Evolutionary conservation across 306 rosid genomes (phyloP).

Genomic region (Pterocarpus santalinus): DNA sequence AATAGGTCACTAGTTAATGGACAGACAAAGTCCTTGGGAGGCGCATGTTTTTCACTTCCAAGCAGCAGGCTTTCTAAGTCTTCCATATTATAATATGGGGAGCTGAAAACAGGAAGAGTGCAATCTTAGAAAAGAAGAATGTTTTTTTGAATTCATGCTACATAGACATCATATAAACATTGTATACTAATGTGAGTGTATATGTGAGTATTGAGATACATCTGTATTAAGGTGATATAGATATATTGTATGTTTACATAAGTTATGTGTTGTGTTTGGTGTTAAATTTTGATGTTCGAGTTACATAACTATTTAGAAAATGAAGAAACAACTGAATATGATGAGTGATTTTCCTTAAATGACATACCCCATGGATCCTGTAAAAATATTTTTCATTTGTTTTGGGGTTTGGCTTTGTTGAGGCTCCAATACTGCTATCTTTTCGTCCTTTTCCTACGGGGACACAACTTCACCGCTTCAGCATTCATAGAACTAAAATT

Average conservation of each 20-base stretch:
- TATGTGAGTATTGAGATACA: too few relatives aligned
- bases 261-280: too few relatives aligned
- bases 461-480: constrained; percentile 46
- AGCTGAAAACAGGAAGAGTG: constrained; percentile 56
- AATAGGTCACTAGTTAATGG: constrained; percentile 86
- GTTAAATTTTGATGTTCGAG: too few relatives aligned
- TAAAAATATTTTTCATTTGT: constrained; percentile 53
- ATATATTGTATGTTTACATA: too few relatives aligned
- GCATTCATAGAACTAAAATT: constrained; percentile 45
- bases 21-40: constrained; percentile 90
- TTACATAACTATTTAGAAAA: background rate
- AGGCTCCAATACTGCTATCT: constrained; percentile 56
- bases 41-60: constrained; percentile 56
- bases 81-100: constrained; percentile 59
- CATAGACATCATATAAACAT: too few relatives aligned
- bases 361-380: constrained; percentile 64
- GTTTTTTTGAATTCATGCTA: background rate
- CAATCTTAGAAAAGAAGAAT: constrained; percentile 37
- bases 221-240: too few relatives aligned
- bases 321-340: constrained; percentile 34
- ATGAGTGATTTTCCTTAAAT: constrained; percentile 21
- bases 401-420: constrained; percentile 54
- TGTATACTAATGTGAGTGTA: too few relatives aligned
- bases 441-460: constrained; percentile 67
- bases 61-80: constrained; percentile 48